A percentile compares a stretch with the other conserved stretches of the same genome.
Evolutionary conservation across 73 alveolate genomes (phyloP).

Genomic region (Symbiodinium pilosum): DNA sequence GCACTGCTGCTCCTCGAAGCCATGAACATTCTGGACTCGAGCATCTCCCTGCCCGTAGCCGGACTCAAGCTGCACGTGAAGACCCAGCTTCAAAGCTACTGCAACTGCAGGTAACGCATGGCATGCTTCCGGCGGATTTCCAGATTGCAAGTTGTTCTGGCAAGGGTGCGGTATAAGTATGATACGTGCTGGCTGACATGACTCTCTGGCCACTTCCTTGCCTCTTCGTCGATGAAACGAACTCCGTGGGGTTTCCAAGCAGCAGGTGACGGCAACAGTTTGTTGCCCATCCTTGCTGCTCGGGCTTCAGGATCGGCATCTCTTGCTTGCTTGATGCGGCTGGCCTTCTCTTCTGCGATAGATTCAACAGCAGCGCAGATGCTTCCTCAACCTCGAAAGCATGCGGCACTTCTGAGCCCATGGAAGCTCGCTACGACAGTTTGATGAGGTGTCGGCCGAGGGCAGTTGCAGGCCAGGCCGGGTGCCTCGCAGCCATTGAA

Average conservation of each 20-base stretch:
- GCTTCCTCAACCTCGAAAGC: not conserved
- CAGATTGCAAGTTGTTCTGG: too few relatives aligned
- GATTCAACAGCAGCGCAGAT: not conserved
- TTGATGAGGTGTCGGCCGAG: not conserved
- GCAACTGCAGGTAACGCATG: too few relatives aligned
- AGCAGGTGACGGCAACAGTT: not conserved
- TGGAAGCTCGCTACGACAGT: not conserved
- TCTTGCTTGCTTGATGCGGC: not conserved
- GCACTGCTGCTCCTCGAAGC: constrained; percentile 13
- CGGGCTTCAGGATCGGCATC: not conserved
- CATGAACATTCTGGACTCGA: not conserved
- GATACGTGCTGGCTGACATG: too few relatives aligned
- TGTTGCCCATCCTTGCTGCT: not conserved
- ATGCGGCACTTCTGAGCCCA: not conserved
- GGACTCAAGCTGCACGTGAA: too few relatives aligned
- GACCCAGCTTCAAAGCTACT: too few relatives aligned
- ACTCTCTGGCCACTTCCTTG: not conserved
- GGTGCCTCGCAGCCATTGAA: not conserved
- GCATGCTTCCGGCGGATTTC: too few relatives aligned
- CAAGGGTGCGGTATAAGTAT: too few relatives aligned
- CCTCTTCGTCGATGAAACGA: not conserved
- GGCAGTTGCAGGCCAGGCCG: not conserved
- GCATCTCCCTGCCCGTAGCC: not conserved
- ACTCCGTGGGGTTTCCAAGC: not conserved
- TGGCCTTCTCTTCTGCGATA: not conserved